Evolutionary conservation across 306 rosid species (phyloP).

Genomic region (Cucumis cinereus): DNA sequence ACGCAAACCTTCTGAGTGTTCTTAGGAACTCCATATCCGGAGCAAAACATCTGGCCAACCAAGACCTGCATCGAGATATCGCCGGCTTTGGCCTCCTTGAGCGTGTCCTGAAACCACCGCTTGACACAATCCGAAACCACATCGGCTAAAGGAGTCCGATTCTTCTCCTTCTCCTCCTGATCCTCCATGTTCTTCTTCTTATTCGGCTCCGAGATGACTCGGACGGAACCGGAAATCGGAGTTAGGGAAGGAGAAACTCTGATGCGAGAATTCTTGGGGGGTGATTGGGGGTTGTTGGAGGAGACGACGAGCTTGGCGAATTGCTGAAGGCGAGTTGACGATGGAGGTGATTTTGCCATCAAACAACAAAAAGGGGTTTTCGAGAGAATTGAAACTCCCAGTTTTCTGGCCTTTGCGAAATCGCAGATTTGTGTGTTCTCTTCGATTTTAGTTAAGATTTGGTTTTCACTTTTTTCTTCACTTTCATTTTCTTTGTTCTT

Average conservation of each 20-base stretch:
- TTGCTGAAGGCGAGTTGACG: constrained; percentile 29
- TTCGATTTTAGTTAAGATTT: neutral
- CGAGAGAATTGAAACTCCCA: neutral
- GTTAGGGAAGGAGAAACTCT: constrained; percentile 14
- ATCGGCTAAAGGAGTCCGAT: constrained; percentile 39
- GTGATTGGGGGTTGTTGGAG: constrained; percentile 22
- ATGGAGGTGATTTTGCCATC: constrained; percentile 63
- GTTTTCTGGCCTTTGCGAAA: neutral
- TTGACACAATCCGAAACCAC: constrained; percentile 61
- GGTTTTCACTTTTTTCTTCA: too few species aligned
- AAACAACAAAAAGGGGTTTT: neutral
- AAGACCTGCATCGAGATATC: constrained; percentile 55
- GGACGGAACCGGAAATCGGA: constrained; percentile 11
- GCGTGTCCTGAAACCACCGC: constrained; percentile 85
- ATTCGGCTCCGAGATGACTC: constrained; percentile 18
- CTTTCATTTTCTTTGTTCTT: too few species aligned
- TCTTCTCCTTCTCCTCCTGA: neutral
- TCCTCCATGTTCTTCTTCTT: constrained; percentile 19
- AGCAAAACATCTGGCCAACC: constrained; percentile 62
- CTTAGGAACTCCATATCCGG: constrained; percentile 65
- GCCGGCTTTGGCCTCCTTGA: constrained; percentile 66
- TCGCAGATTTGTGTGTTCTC: too few species aligned
- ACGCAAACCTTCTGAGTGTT: constrained; percentile 41
- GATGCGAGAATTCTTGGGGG: constrained; percentile 22
- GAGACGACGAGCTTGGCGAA: constrained; percentile 33